Percentiles rank a stretch among this genome's conserved stretches.
These are phyloP conservation scores for Xylaria sp. DNA, from an alignment of 2,329 filamentous ascomycete genomes.

Conservation along the genomic window DNA sequence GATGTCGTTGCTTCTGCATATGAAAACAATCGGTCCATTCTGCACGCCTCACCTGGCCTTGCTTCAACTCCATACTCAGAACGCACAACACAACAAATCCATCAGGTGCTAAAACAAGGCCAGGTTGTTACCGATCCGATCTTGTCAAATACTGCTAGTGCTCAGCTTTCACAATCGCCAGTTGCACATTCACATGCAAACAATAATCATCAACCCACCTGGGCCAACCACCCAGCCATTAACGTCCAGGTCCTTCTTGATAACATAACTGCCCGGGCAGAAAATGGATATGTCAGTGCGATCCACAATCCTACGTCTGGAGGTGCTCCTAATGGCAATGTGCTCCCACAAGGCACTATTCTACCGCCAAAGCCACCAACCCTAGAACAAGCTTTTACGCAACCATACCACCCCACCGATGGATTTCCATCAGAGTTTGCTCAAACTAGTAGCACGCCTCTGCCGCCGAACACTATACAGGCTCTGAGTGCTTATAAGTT, in stretches of 20 bases:
- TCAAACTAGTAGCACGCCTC: conserved; percentile 44
- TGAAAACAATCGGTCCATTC: conserved; percentile 32
- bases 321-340: conserved; percentile 38
- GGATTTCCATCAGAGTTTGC: conserved; percentile 41
- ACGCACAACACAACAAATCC: conserved; percentile 40
- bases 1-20: conserved; percentile 34
- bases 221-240: conserved; percentile 37
- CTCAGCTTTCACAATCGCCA: conserved; percentile 2
- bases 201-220: conserved; percentile 6
- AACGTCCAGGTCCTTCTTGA: conserved; percentile 46
- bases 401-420: conserved; percentile 48
- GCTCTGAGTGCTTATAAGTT: conserved; percentile 49
- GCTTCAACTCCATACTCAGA: conserved; percentile 43
- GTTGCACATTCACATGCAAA: conserved; percentile 5
- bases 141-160: conserved; percentile 18
- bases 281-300: conserved; percentile 42
- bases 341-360: conserved; percentile 51
- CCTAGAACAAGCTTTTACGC: conserved; percentile 53
- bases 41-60: conserved; percentile 43
- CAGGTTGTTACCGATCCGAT: conserved; percentile 26
- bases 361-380: conserved; percentile 60
- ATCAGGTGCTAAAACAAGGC: conserved; percentile 39
- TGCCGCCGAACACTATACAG: conserved; percentile 42
- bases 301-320: conserved; percentile 46
- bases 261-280: conserved; percentile 43